phyloP scores from a whole-genome alignment of 257 asterid species.

The Nicotiana tabacum region DNA sequence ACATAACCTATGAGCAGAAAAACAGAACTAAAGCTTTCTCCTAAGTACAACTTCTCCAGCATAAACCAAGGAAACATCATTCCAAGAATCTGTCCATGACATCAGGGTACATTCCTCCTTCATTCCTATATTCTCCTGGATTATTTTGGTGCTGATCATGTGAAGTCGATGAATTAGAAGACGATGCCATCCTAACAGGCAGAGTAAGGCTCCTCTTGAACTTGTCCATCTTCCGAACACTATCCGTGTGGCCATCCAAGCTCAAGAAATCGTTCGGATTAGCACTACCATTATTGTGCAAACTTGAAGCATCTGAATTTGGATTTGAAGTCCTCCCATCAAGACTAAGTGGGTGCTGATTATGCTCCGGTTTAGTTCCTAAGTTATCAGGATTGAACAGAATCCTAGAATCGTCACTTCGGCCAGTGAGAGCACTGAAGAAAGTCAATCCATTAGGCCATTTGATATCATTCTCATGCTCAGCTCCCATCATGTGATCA shows the following conservation, averaged over 20 bases:
- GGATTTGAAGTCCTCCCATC: slow-evolving; percentile 25
- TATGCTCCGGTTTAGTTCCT: slow-evolving; percentile 36
- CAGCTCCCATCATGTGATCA: slow-evolving; percentile 43
- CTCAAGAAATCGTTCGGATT: slow-evolving; percentile 62
- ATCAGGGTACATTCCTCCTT: slow-evolving; percentile 71
- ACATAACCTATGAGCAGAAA: slow-evolving; percentile 21
- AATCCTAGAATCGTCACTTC: slow-evolving; percentile 65
- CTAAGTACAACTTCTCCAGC: slow-evolving; percentile 30
- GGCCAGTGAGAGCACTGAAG: slow-evolving; percentile 74
- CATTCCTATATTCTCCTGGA: slow-evolving; percentile 66
- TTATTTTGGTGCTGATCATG: slow-evolving; percentile 54
- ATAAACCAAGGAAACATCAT: slow-evolving; percentile 19
- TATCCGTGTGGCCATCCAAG: slow-evolving; percentile 59
- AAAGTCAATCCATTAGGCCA: slow-evolving; percentile 90
- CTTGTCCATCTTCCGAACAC: slow-evolving; percentile 51
- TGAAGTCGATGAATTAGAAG: slow-evolving; percentile 68
- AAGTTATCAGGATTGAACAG: slow-evolving; percentile 55
- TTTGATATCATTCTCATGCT: slow-evolving; percentile 74
- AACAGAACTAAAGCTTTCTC: slow-evolving; percentile 21
- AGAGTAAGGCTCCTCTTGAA: slow-evolving; percentile 78
- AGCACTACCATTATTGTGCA: slow-evolving; percentile 31
- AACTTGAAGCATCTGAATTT: slow-evolving; percentile 26
- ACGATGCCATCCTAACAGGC: slow-evolving; percentile 76
- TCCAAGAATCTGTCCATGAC: slow-evolving; percentile 93
- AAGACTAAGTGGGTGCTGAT: slow-evolving; percentile 16